Conservation (phyloP, 352 stramenopile species). For the Globisporangium lucens region DNA sequence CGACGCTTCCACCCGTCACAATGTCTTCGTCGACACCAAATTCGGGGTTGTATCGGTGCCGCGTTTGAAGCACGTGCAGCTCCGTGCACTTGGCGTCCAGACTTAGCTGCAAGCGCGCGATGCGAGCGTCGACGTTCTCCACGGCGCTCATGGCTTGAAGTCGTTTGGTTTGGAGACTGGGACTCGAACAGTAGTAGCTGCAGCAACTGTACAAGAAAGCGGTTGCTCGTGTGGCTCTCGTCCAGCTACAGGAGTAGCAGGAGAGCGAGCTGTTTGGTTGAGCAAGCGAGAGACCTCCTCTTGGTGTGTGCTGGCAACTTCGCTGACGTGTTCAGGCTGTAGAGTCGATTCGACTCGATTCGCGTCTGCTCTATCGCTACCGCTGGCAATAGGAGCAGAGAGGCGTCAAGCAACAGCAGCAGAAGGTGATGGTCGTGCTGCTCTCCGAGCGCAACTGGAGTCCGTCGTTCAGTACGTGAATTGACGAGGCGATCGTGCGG, state of each 20-base stretch:
- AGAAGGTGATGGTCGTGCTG: background rate
- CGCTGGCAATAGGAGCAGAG: background rate
- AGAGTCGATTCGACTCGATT: background rate
- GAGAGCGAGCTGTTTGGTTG: background rate
- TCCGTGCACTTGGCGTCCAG: constrained; percentile 40
- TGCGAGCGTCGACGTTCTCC: constrained; percentile 58
- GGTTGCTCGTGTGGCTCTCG: background rate
- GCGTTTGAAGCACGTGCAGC: constrained; percentile 41
- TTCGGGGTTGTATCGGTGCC: constrained; percentile 41
- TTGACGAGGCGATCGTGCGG: background rate
- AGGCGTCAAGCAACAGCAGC: background rate
- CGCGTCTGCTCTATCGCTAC: constrained; percentile 1
- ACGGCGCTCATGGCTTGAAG: constrained; percentile 48
- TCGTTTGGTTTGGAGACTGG: background rate
- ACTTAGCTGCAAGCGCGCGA: constrained; percentile 48
- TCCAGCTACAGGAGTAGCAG: background rate
- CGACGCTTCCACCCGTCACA: constrained; percentile 37
- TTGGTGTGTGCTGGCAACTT: background rate
- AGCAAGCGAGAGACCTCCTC: background rate
- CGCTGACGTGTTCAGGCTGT: background rate
- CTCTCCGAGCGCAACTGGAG: background rate
- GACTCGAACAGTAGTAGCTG: background rate
- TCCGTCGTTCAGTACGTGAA: background rate
- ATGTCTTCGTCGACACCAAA: constrained; percentile 52
- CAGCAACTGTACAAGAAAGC: background rate